phyloP scores from a whole-genome alignment of 139 green algal genomes.

The Gonium pectorale region DNA sequence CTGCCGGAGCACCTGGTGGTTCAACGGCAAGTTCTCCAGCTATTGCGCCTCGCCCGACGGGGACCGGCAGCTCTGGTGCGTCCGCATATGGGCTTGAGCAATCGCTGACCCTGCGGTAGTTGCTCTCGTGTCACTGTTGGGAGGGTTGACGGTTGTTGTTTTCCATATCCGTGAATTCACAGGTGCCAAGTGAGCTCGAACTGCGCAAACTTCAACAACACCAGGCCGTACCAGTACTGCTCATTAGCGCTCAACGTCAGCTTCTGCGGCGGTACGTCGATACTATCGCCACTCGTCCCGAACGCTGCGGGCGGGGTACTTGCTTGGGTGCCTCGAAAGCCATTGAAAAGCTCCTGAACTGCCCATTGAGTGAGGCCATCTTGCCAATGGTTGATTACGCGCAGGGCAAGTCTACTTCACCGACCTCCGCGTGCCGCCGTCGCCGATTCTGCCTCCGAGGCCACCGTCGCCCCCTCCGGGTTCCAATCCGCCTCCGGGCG shows the following conservation, averaged over 20 bases:
- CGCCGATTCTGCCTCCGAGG: not conserved
- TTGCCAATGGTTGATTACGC: not conserved
- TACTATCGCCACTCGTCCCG: no score
- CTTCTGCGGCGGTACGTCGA: slow-evolving; percentile 9
- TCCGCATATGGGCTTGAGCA: not conserved
- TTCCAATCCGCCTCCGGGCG: not conserved
- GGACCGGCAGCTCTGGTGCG: not conserved
- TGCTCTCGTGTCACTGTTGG: no score
- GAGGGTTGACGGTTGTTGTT: no score
- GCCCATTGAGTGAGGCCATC: no score
- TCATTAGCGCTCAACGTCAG: not conserved
- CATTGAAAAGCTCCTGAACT: no score
- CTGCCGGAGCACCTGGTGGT: slow-evolving; percentile 21
- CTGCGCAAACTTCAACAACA: slow-evolving; percentile 1
- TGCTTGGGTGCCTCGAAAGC: no score
- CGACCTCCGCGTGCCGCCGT: not conserved
- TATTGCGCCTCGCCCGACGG: slow-evolving; percentile 30
- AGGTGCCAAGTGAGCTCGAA: slow-evolving; percentile 11
- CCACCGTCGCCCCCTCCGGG: no score
- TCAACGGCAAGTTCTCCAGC: not conserved
- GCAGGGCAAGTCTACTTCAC: slow-evolving; percentile 2
- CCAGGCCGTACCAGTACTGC: slow-evolving; percentile 10
- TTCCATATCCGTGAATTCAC: no score
- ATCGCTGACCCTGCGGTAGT: no score
- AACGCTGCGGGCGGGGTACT: no score